Conservation (phyloP, 139 green algal genomes). For the Helicosporidium sp. region DNA sequence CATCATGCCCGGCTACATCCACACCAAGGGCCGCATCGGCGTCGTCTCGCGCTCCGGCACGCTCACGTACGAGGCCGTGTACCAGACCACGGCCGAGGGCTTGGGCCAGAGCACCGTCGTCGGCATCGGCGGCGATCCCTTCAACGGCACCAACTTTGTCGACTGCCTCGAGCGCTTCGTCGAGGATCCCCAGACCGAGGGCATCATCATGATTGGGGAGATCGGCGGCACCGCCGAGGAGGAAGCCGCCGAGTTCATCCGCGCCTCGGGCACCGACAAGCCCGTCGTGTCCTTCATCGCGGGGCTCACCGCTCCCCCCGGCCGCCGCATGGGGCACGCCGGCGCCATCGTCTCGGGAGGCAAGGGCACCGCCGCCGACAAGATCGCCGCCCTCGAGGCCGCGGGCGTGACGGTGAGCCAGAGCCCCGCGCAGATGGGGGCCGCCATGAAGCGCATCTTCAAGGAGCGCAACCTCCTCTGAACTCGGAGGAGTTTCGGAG, state of each 20-base stretch:
- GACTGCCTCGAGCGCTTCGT: constrained; percentile 92
- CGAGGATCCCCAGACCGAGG: constrained; percentile 79
- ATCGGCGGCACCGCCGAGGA: constrained; percentile 96
- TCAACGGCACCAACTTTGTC: constrained; percentile 97
- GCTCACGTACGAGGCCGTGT: constrained; percentile 95
- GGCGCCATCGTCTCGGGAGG: constrained; percentile 72
- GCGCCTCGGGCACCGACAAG: constrained; percentile 67
- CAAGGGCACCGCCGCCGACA: constrained; percentile 85
- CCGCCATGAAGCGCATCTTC: constrained; percentile 46
- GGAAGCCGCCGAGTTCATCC: constrained; percentile 88
- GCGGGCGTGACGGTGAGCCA: constrained; percentile 68
- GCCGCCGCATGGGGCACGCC: constrained; percentile 91
- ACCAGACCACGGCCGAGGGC: constrained; percentile 78
- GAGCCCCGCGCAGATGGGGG: constrained; percentile 43
- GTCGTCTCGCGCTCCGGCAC: constrained; percentile 92
- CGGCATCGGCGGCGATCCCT: constrained; percentile 76
- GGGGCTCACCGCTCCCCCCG: constrained; percentile 85
- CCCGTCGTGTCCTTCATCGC: constrained; percentile 98
- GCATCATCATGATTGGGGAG: constrained; percentile 99
- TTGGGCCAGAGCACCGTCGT: constrained; percentile 90
- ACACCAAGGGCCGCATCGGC: constrained; percentile 78
- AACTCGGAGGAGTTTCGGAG: constrained; percentile 2
- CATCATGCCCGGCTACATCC: constrained; percentile 98
- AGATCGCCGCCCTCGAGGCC: constrained; percentile 79
- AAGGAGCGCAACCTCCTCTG: constrained; percentile 43